Percentiles rank a stretch among this genome's conserved stretches.
Evolutionary conservation across 371 early-diverging fungal genomes (phyloP).

Genomic region (Umbelopsis sp.): DNA sequence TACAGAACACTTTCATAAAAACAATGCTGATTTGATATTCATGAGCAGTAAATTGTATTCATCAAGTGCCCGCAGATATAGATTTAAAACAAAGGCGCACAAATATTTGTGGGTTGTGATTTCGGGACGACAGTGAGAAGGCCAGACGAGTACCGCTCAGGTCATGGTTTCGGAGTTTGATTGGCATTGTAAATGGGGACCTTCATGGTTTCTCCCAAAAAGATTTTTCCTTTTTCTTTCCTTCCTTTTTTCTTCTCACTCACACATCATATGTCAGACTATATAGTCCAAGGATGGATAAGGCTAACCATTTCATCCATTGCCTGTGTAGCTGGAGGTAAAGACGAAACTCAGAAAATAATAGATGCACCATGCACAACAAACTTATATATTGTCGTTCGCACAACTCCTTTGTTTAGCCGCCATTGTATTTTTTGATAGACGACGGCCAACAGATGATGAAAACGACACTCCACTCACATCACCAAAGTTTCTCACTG

Average conservation of each 20-base stretch:
- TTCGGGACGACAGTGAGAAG: background rate
- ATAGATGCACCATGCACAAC: background rate
- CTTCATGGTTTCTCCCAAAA: constrained; percentile 5
- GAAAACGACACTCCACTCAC: constrained; percentile 19
- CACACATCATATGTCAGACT: background rate
- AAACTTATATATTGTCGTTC: background rate
- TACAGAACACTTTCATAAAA: too few species aligned
- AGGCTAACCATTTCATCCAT: constrained; percentile 29
- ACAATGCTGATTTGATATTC: too few species aligned
- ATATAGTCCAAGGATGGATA: constrained; percentile 27
- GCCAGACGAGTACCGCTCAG: constrained; percentile 1
- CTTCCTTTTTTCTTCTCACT: background rate
- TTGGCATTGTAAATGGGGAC: background rate
- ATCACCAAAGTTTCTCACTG: constrained; percentile 26
- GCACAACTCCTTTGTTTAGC: constrained; percentile 16
- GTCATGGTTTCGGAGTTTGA: constrained; percentile 3
- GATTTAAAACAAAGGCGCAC: background rate
- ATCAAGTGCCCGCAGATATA: too few species aligned
- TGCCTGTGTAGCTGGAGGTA: constrained; percentile 30
- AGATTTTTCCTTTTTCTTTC: background rate
- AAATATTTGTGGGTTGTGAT: background rate
- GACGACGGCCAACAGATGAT: constrained; percentile 10
- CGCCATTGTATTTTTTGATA: constrained; percentile 28
- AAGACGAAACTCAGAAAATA: background rate
- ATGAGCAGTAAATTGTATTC: too few species aligned